phyloP scores from a whole-genome alignment of 140 eudicot genomes.

The Cichorium intybus region DNA sequence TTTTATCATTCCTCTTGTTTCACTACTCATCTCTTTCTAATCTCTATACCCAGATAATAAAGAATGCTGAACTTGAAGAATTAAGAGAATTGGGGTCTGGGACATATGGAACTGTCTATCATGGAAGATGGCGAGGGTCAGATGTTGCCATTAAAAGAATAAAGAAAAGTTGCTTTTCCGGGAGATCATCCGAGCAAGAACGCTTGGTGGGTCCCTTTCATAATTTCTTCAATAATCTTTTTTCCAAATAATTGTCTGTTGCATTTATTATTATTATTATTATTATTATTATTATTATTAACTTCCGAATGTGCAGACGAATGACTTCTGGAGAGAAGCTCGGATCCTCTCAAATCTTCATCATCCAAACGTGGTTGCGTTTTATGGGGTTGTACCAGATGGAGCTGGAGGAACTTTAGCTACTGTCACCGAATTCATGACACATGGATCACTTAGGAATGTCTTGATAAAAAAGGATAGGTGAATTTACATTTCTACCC shows the following conservation, averaged over 20 bases:
- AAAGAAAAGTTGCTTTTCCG: conserved; percentile 82
- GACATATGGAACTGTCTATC: conserved; percentile 92
- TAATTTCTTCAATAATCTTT: background rate
- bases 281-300: background rate
- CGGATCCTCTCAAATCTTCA: conserved; percentile 86
- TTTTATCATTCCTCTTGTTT: background rate
- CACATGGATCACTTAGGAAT: conserved; percentile 89
- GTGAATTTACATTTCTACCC: conserved; percentile 32
- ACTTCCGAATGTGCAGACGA: conserved; percentile 40
- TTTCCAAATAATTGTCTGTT: background rate
- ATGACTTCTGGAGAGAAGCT: conserved; percentile 96
- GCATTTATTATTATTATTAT: background rate
- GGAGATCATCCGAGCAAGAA: conserved; percentile 91
- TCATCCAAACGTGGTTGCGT: conserved; percentile 96
- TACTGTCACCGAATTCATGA: conserved; percentile 90
- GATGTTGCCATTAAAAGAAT: conserved; percentile 95
- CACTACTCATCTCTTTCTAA: background rate
- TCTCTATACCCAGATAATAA: conserved; percentile 52
- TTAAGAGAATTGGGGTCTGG: conserved; percentile 87
- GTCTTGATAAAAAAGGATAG: conserved; percentile 80
- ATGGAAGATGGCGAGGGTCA: conserved; percentile 96
- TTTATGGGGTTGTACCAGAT: conserved; percentile 97
- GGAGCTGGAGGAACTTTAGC: conserved; percentile 91
- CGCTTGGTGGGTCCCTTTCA: conserved; percentile 64
- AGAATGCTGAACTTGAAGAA: conserved; percentile 94